Conservation (phyloP, 2,329 filamentous ascomycete genomes). For the Alternaria sp. region DNA sequence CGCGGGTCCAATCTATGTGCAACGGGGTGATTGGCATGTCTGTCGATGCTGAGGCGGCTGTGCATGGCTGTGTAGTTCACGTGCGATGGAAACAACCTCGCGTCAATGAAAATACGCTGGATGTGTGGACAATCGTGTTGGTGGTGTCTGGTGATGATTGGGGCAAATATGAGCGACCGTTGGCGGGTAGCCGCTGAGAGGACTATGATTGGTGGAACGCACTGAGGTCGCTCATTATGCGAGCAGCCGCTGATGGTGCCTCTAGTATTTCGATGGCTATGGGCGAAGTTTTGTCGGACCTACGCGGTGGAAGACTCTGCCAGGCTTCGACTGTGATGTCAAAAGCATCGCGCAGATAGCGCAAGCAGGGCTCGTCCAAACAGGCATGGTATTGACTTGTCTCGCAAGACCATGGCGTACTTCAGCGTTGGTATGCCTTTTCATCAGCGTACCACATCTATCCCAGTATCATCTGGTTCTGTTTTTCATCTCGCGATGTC, state of each 20-base stretch:
- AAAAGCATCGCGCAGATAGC: background rate
- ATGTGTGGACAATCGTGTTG: background rate
- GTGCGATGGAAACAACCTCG: background rate
- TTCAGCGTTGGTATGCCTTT: background rate
- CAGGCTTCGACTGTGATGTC: background rate
- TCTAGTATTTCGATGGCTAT: background rate
- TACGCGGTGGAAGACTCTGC: background rate
- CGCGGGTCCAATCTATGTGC: background rate
- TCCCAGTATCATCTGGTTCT: background rate
- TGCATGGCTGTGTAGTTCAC: background rate
- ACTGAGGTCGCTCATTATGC: background rate
- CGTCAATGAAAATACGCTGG: background rate
- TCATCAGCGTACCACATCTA: background rate
- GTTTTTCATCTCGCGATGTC: rapidly evolving
- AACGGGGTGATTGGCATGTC: background rate
- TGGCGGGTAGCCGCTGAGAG: background rate
- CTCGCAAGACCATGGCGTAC: background rate
- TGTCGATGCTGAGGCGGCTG: background rate
- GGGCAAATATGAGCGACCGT: background rate
- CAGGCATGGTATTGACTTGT: background rate
- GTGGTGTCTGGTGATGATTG: background rate
- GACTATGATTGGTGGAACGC: background rate
- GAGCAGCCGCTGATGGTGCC: background rate
- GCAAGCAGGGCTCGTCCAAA: background rate
- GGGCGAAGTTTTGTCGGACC: background rate